Conservation (phyloP, 208 protist genomes). For the Leptomonas pyrrhocoris region DNA sequence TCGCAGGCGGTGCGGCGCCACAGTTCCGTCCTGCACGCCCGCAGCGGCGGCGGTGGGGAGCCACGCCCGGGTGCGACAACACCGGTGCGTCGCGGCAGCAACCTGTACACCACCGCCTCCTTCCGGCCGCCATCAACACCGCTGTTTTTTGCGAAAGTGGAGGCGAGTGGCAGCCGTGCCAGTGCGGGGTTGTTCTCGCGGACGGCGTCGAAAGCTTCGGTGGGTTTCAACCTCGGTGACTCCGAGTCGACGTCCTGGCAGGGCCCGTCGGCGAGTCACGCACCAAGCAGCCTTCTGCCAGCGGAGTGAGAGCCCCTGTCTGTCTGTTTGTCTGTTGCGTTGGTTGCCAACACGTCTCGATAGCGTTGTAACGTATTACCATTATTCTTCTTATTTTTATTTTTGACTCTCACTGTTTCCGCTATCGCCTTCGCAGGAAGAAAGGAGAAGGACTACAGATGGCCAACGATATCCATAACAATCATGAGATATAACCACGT, state of each 20-base stretch:
- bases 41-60: background rate
- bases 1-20: background rate
- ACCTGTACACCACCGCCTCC: background rate
- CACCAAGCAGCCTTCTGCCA: background rate
- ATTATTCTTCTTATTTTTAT: too few species aligned
- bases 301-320: background rate
- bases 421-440: too few species aligned
- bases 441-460: too few species aligned
- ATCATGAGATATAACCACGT: too few species aligned
- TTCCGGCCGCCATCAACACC: background rate
- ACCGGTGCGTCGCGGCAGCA: constrained; percentile 9
- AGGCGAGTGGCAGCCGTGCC: background rate
- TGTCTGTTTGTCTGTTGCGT: too few species aligned
- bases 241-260: background rate
- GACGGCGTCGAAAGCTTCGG: background rate
- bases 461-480: too few species aligned
- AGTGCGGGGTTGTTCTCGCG: background rate
- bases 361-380: too few species aligned
- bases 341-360: too few species aligned
- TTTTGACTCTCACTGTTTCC: too few species aligned
- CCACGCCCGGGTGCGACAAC: background rate
- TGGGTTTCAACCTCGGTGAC: background rate
- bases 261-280: background rate
- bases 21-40: background rate
- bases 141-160: background rate